Evolutionary conservation across 1,284 basidiomycete species (phyloP).

Genomic region (Tetrapyrgos nigripes): DNA sequence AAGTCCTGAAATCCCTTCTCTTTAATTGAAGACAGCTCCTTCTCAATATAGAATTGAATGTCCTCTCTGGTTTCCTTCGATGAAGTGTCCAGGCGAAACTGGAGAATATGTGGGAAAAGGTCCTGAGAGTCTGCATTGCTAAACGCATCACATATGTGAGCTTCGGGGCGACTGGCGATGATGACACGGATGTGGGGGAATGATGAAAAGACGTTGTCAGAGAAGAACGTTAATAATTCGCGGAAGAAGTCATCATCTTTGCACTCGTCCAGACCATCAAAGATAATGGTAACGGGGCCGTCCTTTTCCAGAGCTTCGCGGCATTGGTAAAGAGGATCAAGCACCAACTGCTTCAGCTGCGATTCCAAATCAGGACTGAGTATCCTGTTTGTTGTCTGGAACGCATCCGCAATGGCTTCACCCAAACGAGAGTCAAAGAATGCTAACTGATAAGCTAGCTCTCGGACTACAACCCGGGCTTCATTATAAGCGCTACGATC

Average conservation of each 20-base stretch:
- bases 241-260: not conserved
- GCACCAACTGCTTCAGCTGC: not conserved
- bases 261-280: too few relatives aligned
- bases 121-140: too few relatives aligned
- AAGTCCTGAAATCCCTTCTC: not conserved
- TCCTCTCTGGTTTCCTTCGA: not conserved
- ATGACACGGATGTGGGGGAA: slow-evolving; percentile 7
- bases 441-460: slow-evolving; percentile 4
- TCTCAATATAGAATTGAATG: slow-evolving; percentile 1
- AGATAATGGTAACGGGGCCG: not conserved
- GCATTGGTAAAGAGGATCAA: not conserved
- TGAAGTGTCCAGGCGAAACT: slow-evolving; percentile 2
- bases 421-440: not conserved
- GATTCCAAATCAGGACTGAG: too few relatives aligned
- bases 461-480: not conserved
- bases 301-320: not conserved
- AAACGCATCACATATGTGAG: not conserved
- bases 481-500: slow-evolving; percentile 7
- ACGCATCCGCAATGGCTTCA: not conserved
- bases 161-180: slow-evolving; percentile 5
- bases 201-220: not conserved
- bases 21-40: too few relatives aligned
- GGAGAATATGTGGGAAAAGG: not conserved
- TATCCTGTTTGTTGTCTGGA: not conserved
- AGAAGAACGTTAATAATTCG: not conserved